These are phyloP conservation scores for Emmonsiellopsis sp. DNA, from an alignment of 2,329 filamentous ascomycete species.

Conservation along the genomic window DNA sequence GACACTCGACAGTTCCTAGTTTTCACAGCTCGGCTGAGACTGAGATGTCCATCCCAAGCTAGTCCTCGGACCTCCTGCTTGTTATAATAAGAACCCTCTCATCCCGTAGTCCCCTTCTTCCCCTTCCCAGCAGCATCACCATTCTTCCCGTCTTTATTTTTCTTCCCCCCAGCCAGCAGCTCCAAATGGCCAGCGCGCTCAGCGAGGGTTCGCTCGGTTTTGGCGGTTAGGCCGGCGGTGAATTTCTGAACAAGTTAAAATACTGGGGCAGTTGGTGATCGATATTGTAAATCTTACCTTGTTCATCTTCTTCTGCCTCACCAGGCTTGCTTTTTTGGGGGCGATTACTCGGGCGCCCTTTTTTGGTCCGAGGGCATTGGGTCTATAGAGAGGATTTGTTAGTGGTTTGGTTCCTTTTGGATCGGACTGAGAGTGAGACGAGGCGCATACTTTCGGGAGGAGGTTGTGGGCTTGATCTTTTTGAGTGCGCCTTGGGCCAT, in stretches of 20 bases:
- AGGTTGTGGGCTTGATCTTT: conserved; percentile 24
- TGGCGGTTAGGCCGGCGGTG: conserved; percentile 50
- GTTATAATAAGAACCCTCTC: too few species aligned
- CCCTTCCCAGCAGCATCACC: conserved; percentile 15
- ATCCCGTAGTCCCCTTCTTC: neutral
- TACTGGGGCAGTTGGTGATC: neutral
- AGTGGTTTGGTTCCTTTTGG: neutral
- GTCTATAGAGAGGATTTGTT: conserved; percentile 12
- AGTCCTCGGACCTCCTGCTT: too few species aligned
- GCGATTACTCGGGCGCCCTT: conserved; percentile 54
- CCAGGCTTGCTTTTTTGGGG: conserved; percentile 53
- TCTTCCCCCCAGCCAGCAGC: conserved; percentile 57
- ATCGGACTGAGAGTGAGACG: neutral
- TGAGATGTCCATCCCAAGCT: too few species aligned
- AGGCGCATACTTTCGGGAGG: conserved; percentile 29
- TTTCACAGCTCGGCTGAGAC: too few species aligned
- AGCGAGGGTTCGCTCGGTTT: conserved; percentile 60
- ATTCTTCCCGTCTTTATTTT: conserved; percentile 34
- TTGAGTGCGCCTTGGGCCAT: conserved; percentile 44
- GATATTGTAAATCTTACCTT: conserved; percentile 36
- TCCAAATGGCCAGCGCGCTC: conserved; percentile 62
- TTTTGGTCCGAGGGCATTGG: conserved; percentile 39
- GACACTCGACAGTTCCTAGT: too few species aligned
- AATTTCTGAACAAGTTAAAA: conserved; percentile 41
- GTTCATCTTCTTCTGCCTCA: conserved; percentile 52